A percentile compares a stretch with the other conserved stretches of the same genome.
phyloP scores from a whole-genome alignment of 768 basidiomycete species.

The Cystofilobasidium bisporidii region DNA sequence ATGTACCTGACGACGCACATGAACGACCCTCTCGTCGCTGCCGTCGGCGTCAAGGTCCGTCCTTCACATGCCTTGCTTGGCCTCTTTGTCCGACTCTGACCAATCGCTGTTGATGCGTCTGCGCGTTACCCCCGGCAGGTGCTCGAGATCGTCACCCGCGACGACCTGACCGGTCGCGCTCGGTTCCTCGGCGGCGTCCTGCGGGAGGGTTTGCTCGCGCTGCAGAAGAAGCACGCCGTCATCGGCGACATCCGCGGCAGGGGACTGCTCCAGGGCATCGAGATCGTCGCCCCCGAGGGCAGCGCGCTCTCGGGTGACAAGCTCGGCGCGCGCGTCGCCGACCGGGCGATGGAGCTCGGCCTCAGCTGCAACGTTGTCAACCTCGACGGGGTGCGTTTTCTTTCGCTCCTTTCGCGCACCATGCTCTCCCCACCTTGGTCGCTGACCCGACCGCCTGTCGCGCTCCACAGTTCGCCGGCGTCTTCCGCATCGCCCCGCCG shows the following conservation, averaged over 20 bases:
- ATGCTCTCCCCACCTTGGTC: too few species aligned
- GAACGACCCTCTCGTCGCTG: conserved; percentile 30
- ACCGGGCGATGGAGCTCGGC: conserved; percentile 27
- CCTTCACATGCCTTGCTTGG: too few species aligned
- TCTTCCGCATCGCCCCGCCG: conserved; percentile 32
- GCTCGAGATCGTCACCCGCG: conserved; percentile 28
- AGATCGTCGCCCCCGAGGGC: conserved; percentile 27
- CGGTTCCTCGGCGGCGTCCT: conserved; percentile 17
- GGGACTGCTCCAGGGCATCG: conserved; percentile 31
- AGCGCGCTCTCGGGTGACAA: conserved; percentile 18
- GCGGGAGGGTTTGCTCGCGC: conserved; percentile 21
- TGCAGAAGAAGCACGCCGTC: conserved; percentile 30
- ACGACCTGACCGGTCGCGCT: conserved; percentile 23
- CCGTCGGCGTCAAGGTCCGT: conserved; percentile 30
- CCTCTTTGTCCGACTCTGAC: too few species aligned
- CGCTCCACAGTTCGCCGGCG: conserved; percentile 23
- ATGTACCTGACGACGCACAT: conserved; percentile 34
- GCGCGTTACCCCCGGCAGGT: not conserved
- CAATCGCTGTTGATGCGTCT: not conserved
- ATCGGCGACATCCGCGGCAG: conserved; percentile 32
- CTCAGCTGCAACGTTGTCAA: conserved; percentile 30
- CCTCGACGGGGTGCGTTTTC: conserved; percentile 5
- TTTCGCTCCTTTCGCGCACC: too few species aligned
- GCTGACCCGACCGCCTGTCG: too few species aligned
- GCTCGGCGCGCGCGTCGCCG: conserved; percentile 18